Base-by-base conservation (phyloP, 768 basidiomycete genomes). In the Tremella yokohamensis region DNA sequence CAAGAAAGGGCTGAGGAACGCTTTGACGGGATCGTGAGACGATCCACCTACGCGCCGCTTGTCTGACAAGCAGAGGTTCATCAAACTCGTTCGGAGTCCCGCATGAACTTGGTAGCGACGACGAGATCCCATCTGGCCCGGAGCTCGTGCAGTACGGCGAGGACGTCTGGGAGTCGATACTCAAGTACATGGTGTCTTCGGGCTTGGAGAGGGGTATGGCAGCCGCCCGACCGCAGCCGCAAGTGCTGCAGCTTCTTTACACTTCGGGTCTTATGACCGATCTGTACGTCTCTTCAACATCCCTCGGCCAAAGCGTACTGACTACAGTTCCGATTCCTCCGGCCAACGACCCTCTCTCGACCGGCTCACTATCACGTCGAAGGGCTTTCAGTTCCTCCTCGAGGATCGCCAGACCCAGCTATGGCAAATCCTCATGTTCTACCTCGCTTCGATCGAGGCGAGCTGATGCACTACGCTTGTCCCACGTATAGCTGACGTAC, bases 101-200 rank as follows among this genome's bases (percentile, higher is more conserved):
- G 12, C 68, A 67, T 26, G 58, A 59, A 6, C 62, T 61, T 15
- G 52, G 29, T 8, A 48, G 62, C 2, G 63, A 68, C 15, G 64
- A 70, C 37, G 42, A 45, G 42, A 18, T 18, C 4, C 42, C 42
- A 8, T 45, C 42, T 4, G 42, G 22, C 6, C 22, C 42, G n/a
- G n/a, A 45, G 15, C 56, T 76, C 25, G 51, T 67, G 3, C 52
- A 62, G 26, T 68, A 74, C 40, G 75, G 73, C 7, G 70, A 74
- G 39, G 63, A 65, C 7, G 65, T 64, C 1, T 76, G 73, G 66
- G 75, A 45, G 92, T 92, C 90, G 0, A 94, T 98, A 68, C 81
- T 98, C 44, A 91, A 97, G 77, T 98, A 89, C 72, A 96, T 99
- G 92, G 96, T 99, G 2, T 92, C 90, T 8, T 94, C 88, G 12